phyloP scores from a whole-genome alignment of 495 filamentous ascomycete genomes.

The Terfezia claveryi region DNA sequence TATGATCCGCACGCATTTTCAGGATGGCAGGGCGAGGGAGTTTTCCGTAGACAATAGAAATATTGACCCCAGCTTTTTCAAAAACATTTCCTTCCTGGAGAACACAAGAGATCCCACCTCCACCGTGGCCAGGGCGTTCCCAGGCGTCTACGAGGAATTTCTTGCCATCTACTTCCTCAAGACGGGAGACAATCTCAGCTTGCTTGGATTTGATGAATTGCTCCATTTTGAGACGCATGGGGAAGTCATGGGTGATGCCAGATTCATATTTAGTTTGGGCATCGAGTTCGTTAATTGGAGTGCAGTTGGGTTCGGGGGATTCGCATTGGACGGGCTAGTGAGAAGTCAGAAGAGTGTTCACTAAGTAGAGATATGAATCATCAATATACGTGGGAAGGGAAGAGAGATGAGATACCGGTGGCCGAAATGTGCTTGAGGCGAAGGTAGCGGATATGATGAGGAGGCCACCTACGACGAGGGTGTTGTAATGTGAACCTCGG shows the following conservation, averaged over 20 bases:
- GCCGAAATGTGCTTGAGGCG: too few relatives aligned
- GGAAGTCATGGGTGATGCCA: slow-evolving; percentile 31
- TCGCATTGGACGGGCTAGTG: too few relatives aligned
- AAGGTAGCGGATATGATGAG: too few relatives aligned
- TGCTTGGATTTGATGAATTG: slow-evolving; percentile 70
- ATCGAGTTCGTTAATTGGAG: too few relatives aligned
- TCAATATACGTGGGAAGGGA: too few relatives aligned
- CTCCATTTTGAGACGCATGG: slow-evolving; percentile 55
- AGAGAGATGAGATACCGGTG: too few relatives aligned
- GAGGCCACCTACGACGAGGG: too few relatives aligned
- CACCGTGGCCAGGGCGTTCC: slow-evolving; percentile 56
- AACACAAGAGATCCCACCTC: slow-evolving; percentile 73
- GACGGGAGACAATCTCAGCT: slow-evolving; percentile 45
- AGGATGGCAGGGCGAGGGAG: slow-evolving; percentile 69
- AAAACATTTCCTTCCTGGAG: slow-evolving; percentile 92
- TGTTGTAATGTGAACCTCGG: too few relatives aligned
- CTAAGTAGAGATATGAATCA: too few relatives aligned
- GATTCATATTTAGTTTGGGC: too few relatives aligned
- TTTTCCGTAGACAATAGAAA: slow-evolving; percentile 81
- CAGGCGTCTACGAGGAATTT: slow-evolving; percentile 68
- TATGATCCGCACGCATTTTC: slow-evolving; percentile 66
- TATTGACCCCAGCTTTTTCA: slow-evolving; percentile 94
- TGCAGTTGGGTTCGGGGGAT: too few relatives aligned
- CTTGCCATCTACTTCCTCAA: slow-evolving; percentile 53
- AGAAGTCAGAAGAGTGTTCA: too few relatives aligned